Evolutionary conservation across 306 rosid genomes (phyloP), one percentile per base, ranked within the genome.

Genomic region (Cucurbita moschata): DNA sequence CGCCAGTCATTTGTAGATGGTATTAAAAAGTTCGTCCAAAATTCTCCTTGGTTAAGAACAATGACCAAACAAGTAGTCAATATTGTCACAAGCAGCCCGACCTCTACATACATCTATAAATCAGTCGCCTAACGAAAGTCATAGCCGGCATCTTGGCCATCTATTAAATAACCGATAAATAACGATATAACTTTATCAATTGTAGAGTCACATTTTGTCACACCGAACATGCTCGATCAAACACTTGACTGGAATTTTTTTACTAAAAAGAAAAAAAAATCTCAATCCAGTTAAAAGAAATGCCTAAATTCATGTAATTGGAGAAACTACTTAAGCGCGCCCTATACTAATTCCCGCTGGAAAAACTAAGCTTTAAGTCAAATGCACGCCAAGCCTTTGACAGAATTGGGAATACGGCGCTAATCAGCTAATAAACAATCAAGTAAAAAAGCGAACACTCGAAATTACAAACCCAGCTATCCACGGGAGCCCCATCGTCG

Each of bases 401-500:
- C 10, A 61, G 7, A 43, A 54, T 23, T 44, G 0, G 42, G 10
- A 62, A 38, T 55, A 15, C 60, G 9, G 59, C 30, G 16, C 10
- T 11, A 42, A 65, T 65, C 35, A 30, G 35, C 35, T 30, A 30
- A 30, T 30, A 30, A 30, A 30, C 2, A 30, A 30, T 30, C 52
- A 23, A 67, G 19, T 46, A 77, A 30, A 39, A 21, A 54, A 81
- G 76, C 8, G 83, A 76, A 16, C 73, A 70, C 42, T 90, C 83
- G 7, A 82, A 63, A 69, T 88, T 87, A 67, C 76, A 84, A 78
- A 80, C 81, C 65, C 88, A 85, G 7, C 82, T 85, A 10, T 85
- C 85, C 73, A 79, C 88, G 10, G 84, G 82, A 80, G 80, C 55
- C 21, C 12, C 78, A 71, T 83, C 92, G 76, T 80, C 86, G 37